Conservation (phyloP, 2,329 filamentous ascomycete species). For the Hypomyces rosellus region DNA sequence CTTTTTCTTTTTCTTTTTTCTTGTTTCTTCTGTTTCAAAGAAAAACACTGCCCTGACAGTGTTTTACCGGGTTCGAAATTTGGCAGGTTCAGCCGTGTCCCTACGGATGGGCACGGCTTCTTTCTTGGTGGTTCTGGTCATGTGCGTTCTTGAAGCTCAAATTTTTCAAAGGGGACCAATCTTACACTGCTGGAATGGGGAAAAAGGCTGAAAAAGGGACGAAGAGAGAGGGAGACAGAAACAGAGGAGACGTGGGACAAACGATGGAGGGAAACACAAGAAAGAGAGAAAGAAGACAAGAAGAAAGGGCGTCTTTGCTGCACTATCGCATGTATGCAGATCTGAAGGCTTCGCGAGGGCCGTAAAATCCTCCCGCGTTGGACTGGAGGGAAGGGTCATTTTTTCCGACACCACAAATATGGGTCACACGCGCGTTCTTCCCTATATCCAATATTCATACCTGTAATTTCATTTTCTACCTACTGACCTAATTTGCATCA, state of each 20-base stretch:
- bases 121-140: conserved; percentile 1
- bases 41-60: conserved; percentile 6
- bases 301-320: conserved; percentile 6
- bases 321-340: conserved; percentile 13
- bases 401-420: conserved; percentile 8
- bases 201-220: background rate
- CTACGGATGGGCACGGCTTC: conserved; percentile 1
- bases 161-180: background rate
- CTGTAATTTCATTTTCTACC: conserved; percentile 15
- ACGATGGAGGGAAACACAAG: background rate
- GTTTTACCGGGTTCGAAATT: conserved; percentile 3
- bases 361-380: background rate
- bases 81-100: conserved; percentile 6
- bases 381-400: conserved; percentile 5
- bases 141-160: conserved; percentile 2
- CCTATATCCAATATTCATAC: conserved; percentile 15
- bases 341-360: conserved; percentile 2
- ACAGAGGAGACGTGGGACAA: background rate
- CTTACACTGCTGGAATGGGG: conserved; percentile 4
- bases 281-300: background rate
- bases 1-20: conserved; percentile 15
- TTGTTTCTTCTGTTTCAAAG: conserved; percentile 15
- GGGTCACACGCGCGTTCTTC: conserved; percentile 13
- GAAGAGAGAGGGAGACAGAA: background rate
- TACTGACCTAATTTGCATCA: conserved; percentile 12